These are phyloP conservation scores for Phytophthora pseudosyringae DNA, from an alignment of 352 stramenopile species.

Conservation along the genomic window DNA sequence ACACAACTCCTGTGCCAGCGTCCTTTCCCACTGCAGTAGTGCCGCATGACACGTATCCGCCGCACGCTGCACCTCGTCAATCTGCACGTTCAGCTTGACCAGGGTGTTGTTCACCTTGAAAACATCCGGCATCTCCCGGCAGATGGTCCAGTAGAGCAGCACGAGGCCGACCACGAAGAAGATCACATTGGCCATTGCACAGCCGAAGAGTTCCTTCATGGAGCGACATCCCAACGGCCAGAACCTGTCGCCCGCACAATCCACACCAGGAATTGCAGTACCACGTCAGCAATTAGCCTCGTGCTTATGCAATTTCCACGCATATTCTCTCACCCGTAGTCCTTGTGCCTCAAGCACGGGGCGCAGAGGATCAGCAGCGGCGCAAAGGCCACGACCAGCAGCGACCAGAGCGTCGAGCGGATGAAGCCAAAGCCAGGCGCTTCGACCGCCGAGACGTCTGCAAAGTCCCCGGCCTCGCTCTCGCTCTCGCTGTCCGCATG, in stretches of 20 bases:
- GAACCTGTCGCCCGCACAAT: conserved; percentile 41
- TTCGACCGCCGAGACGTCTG: conserved; percentile 7
- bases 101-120: conserved; percentile 39
- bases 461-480: conserved; percentile 44
- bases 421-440: conserved; percentile 59
- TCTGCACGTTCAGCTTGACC: conserved; percentile 48
- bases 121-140: conserved; percentile 62
- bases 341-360: conserved; percentile 61
- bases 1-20: conserved; percentile 64
- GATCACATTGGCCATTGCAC: conserved; percentile 52
- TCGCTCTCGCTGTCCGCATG: conserved; percentile 52
- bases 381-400: conserved; percentile 50
- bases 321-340: conserved; percentile 45
- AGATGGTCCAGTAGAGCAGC: conserved; percentile 70
- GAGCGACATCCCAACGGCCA: conserved; percentile 77
- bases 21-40: conserved; percentile 49
- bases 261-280: neutral
- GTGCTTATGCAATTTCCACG: neutral
- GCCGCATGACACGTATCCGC: conserved; percentile 49
- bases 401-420: conserved; percentile 59
- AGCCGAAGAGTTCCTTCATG: conserved; percentile 51
- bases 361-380: conserved; percentile 68
- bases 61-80: conserved; percentile 44
- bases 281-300: neutral
- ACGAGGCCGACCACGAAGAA: conserved; percentile 51